These are phyloP conservation scores for Allium sativum DNA, from an alignment of 106 monocot genomes.

Conservation along the genomic window DNA sequence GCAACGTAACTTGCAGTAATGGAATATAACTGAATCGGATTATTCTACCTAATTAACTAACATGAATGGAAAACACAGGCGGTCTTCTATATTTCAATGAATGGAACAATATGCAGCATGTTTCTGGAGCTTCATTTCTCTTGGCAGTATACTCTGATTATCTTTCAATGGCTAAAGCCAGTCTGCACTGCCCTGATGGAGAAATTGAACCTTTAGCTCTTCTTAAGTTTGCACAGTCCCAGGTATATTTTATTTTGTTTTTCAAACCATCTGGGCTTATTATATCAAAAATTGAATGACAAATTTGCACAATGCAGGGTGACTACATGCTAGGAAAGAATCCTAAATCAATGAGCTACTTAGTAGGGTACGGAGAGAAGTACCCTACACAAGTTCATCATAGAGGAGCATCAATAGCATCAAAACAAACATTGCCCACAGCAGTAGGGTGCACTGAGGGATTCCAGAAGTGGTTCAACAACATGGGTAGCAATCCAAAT, in stretches of 20 bases:
- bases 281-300: too few species aligned
- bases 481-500: constrained; percentile 43
- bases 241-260: constrained; percentile 16
- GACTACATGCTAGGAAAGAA: constrained; percentile 92
- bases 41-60: not conserved
- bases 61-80: constrained; percentile 16
- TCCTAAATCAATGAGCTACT: constrained; percentile 65
- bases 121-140: constrained; percentile 48
- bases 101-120: constrained; percentile 90
- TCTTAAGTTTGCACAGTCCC: constrained; percentile 54
- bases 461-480: constrained; percentile 48
- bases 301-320: constrained; percentile 17
- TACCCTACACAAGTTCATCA: constrained; percentile 46
- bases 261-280: too few species aligned
- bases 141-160: constrained; percentile 56
- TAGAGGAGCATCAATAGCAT: constrained; percentile 43
- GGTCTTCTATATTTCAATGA: constrained; percentile 56
- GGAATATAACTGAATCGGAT: not conserved
- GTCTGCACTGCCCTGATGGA: constrained; percentile 56
- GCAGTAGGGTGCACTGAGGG: constrained; percentile 51
- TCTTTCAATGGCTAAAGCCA: constrained; percentile 20
- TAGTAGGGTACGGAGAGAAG: constrained; percentile 53
- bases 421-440: constrained; percentile 17
- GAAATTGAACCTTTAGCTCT: constrained; percentile 44
- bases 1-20: not conserved